Evolutionary conservation across 805 yeast genomes (phyloP), one percentile per base, ranked within the genome.

Genomic region (Candida palmyrensis): DNA sequence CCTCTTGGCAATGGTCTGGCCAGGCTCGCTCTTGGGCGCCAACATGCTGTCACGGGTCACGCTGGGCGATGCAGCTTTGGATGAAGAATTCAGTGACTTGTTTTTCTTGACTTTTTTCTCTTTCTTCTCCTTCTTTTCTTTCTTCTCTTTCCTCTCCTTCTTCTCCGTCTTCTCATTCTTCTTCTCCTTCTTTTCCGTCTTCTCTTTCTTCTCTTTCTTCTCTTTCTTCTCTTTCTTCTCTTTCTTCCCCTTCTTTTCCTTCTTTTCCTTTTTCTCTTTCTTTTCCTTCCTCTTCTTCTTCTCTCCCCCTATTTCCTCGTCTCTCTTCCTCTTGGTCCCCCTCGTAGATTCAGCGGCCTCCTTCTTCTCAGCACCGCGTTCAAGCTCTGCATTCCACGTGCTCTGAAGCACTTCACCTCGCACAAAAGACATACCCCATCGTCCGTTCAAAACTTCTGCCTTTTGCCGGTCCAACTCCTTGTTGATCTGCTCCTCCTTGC

Each of bases 361-460:
- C 42, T 39, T 5, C 42, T 41, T 36, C 35, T 32, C 40, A 38
- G 39, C 18, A 41, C 40, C 30, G 36, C 44, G 22, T 45, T 49
- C 21, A 30, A 48, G 26, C n/a, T 79, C 77, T 1, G 71, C 59
- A 51, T 87, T 89, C 85, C 95, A 81, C 0, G 96, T 84, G 45
- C 96, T 85, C 33, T 74, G 71, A 39, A 90, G 62, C 1, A 81
- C 80, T 29, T 84, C 96, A 4, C 96, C 97, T 49, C 71, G 78
- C 6, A 90, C 82, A 57, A 90, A 90, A 40, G 77, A 76, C 55
- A 90, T 79, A 5, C 96, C 96, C 82, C 89, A 81, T 45, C 77
- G 82, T 11, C 96, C 94, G 48, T 77, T 79, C n/a, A 86, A 66
- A 21, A 87, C 79, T 30, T 75, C 75, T 15, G 81, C 82, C 38